A percentile compares a stretch with the other conserved stretches of the same genome.
phyloP scores from a whole-genome alignment of 179 eudicot genomes.

The Silene coronaria region DNA sequence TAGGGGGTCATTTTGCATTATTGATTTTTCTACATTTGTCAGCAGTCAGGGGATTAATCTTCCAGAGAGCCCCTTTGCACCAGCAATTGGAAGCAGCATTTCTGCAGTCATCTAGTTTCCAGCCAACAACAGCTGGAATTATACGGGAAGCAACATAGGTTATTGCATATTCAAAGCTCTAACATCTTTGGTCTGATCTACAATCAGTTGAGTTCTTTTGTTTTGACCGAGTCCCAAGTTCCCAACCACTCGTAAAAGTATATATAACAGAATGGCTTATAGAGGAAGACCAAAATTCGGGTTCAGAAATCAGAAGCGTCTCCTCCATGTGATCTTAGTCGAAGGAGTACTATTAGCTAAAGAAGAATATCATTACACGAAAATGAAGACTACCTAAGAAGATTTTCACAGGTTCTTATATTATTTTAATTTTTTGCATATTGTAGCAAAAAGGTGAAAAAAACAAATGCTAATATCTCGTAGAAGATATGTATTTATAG shows the following conservation, averaged over 20 bases:
- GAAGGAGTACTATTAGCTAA: slow-evolving; percentile 33
- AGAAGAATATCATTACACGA: slow-evolving; percentile 19
- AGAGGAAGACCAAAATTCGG: not conserved
- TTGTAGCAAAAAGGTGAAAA: slow-evolving; percentile 22
- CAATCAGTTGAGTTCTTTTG: slow-evolving; percentile 20
- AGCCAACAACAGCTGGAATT: slow-evolving; percentile 7
- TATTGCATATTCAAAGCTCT: slow-evolving; percentile 12
- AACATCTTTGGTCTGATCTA: slow-evolving; percentile 21
- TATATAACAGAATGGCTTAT: slow-evolving; percentile 23
- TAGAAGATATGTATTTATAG: slow-evolving; percentile 24
- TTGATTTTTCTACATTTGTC: not conserved
- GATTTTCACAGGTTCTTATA: slow-evolving; percentile 24
- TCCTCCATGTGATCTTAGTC: slow-evolving; percentile 21
- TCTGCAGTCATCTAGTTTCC: slow-evolving; percentile 26
- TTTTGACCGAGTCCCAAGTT: slow-evolving; percentile 7
- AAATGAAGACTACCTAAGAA: slow-evolving; percentile 18
- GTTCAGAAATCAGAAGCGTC: slow-evolving; percentile 16
- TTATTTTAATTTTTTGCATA: not conserved
- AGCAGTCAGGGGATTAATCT: slow-evolving; percentile 33
- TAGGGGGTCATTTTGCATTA: not conserved
- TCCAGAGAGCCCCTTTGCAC: slow-evolving; percentile 34
- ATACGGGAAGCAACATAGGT: slow-evolving; percentile 12
- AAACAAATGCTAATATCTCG: not conserved
- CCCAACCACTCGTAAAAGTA: slow-evolving; percentile 7
- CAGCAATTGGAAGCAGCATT: slow-evolving; percentile 27